phyloP scores from a whole-genome alignment of 345 rosid species.

The Acer yangbiense region DNA sequence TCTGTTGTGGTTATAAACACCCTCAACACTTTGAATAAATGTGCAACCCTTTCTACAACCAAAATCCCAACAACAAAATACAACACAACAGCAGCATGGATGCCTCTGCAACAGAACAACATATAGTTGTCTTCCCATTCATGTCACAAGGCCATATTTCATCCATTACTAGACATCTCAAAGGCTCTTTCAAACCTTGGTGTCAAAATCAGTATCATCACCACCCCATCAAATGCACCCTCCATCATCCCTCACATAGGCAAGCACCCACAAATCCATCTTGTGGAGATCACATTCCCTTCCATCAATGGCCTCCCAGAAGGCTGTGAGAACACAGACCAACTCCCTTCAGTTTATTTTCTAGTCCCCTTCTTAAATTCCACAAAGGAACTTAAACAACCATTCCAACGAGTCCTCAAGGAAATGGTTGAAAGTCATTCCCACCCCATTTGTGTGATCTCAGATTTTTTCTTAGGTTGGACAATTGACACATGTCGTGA shows the following conservation, averaged over 20 bases:
- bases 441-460: constrained; percentile 1
- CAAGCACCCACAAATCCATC: constrained; percentile 4
- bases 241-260: constrained; percentile 1
- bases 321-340: constrained; percentile 1
- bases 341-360: not conserved
- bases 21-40: not conserved
- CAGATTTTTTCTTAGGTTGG: not conserved
- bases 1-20: not conserved
- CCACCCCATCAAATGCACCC: not conserved
- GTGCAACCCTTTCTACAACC: not conserved
- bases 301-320: constrained; percentile 7
- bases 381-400: not conserved
- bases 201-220: constrained; percentile 10
- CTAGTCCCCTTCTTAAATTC: not conserved
- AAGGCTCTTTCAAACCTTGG: not conserved
- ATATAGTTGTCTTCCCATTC: not conserved
- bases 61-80: not conserved
- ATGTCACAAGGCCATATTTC: constrained; percentile 7
- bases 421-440: not conserved
- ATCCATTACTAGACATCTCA: not conserved
- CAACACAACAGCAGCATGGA: not conserved
- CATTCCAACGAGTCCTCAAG: not conserved
- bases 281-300: not conserved
- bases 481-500: not conserved
- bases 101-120: not conserved